These are phyloP conservation scores for Candida sanyaensis DNA, from an alignment of 1,139 yeast genomes.

Conservation along the genomic window DNA sequence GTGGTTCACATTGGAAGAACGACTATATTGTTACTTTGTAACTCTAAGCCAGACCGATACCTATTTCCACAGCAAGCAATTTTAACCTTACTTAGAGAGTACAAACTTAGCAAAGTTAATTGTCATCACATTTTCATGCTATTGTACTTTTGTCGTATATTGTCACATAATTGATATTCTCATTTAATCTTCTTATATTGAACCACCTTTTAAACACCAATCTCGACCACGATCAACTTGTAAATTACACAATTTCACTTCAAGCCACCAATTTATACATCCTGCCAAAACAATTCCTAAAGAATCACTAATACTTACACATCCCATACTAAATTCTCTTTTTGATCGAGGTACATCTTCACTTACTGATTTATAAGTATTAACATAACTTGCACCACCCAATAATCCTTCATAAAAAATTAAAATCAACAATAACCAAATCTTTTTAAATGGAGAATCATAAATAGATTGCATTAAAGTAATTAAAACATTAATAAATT, in stretches of 20 bases:
- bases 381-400: conserved; percentile 90
- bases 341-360: conserved; percentile 57
- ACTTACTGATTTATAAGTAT: conserved; percentile 78
- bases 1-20: no score
- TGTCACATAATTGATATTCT: no score
- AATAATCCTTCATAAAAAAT: conserved; percentile 84
- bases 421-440: conserved; percentile 62
- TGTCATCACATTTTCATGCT: no score
- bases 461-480: conserved; percentile 66
- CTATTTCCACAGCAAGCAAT: no score
- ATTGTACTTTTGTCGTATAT: no score
- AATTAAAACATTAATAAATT: conserved; percentile 61
- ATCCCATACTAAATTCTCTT: conserved; percentile 88
- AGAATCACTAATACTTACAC: conserved; percentile 92
- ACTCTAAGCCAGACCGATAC: no score
- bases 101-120: no score
- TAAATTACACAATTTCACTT: conserved; percentile 66
- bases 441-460: conserved; percentile 52
- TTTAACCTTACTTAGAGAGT: no score
- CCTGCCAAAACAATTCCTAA: conserved; percentile 88
- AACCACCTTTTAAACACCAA: conserved; percentile 49
- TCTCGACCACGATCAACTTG: conserved; percentile 67
- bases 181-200: conserved; percentile 1
- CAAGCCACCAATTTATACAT: conserved; percentile 69
- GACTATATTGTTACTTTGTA: no score